A percentile compares a stretch with the other conserved stretches of the same genome.
phyloP scores from a whole-genome alignment of 768 basidiomycete species.

The Paxillus involutus region DNA sequence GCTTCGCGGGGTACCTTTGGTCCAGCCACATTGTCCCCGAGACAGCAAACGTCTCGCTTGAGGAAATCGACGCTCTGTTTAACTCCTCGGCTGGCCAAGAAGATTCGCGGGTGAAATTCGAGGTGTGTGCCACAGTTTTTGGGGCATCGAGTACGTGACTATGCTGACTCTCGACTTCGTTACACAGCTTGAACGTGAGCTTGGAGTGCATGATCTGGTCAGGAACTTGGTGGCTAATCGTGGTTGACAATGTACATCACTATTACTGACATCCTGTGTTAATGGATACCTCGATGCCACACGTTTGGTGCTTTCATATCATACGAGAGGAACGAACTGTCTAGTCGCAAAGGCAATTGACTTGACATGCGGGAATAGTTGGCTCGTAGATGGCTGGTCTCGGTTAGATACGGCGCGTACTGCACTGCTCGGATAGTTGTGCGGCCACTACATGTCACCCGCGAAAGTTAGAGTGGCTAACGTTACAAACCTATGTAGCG shows the following conservation, averaged over 20 bases:
- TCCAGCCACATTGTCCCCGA: conserved; percentile 68
- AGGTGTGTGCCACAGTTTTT: conserved; percentile 39
- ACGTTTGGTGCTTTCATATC: no score
- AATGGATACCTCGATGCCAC: no score
- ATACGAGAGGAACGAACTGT: no score
- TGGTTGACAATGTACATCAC: conserved; percentile 3
- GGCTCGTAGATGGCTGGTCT: no score
- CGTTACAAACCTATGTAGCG: no score
- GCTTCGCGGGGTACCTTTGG: conserved; percentile 70
- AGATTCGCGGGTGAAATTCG: conserved; percentile 47
- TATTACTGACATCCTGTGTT: no score
- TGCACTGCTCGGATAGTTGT: no score
- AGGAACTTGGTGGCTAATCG: conserved; percentile 30
- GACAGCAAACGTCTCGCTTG: conserved; percentile 73
- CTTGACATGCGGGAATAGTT: no score
- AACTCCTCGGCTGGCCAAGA: conserved; percentile 55
- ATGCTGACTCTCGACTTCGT: background rate
- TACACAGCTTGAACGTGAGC: conserved; percentile 55
- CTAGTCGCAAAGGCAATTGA: no score
- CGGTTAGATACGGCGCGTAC: no score
- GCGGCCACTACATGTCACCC: no score
- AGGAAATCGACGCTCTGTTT: conserved; percentile 75
- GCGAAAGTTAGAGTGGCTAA: no score
- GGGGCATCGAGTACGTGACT: background rate
- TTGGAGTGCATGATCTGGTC: conserved; percentile 51